A percentile compares a stretch with the other conserved stretches of the same genome.
Evolutionary conservation across 768 basidiomycete genomes (phyloP).

Genomic region (Clavulina sp.): DNA sequence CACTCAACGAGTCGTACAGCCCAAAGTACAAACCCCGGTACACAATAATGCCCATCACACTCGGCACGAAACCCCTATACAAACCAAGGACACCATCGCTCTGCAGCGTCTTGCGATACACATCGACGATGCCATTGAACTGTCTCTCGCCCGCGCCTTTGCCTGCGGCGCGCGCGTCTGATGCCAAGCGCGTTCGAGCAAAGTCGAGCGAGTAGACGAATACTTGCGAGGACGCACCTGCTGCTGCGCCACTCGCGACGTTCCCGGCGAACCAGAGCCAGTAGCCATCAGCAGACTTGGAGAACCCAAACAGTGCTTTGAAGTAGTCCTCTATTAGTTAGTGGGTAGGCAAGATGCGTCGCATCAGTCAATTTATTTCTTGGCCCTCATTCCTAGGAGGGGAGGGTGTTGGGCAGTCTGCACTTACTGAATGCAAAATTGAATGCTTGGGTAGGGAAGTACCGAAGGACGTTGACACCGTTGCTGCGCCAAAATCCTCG

Average conservation of each 20-base stretch:
- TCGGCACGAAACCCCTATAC: slow-evolving; percentile 98
- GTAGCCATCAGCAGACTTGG: slow-evolving; percentile 94
- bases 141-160: slow-evolving; percentile 88
- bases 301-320: slow-evolving; percentile 97
- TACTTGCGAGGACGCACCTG: slow-evolving; percentile 94
- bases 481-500: slow-evolving; percentile 97
- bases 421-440: slow-evolving; percentile 99
- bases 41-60: slow-evolving; percentile 97
- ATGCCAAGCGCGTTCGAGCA: slow-evolving; percentile 97
- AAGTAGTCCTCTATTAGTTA: slow-evolving; percentile 73
- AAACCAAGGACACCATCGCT: slow-evolving; percentile 97
- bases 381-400: too few relatives aligned
- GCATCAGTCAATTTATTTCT: too few relatives aligned
- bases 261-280: slow-evolving; percentile 98
- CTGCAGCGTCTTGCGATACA: slow-evolving; percentile 93
- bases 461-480: slow-evolving; percentile 99
- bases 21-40: slow-evolving; percentile 99
- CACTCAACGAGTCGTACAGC: slow-evolving; percentile 87
- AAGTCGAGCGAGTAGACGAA: slow-evolving; percentile 99
- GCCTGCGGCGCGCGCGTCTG: slow-evolving; percentile 90
- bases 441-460: slow-evolving; percentile 99
- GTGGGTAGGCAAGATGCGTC: slow-evolving; percentile 8
- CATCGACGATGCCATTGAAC: slow-evolving; percentile 96
- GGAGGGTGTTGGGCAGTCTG: background rate
- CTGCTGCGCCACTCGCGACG: slow-evolving; percentile 95